These are phyloP conservation scores for Ogataea paraovalis DNA, from an alignment of 805 yeast genomes.

Conservation along the genomic window DNA sequence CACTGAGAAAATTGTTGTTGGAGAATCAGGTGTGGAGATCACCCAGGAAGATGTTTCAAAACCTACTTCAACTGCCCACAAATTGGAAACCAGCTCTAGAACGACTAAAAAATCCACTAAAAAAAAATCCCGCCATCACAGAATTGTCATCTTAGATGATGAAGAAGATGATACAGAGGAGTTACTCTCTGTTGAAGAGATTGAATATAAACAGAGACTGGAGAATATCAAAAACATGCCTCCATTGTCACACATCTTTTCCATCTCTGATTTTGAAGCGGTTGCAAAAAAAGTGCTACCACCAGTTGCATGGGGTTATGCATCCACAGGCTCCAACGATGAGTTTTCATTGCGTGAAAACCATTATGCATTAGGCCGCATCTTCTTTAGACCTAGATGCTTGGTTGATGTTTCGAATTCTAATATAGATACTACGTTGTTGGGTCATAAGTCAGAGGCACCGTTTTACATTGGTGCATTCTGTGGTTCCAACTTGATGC, in stretches of 20 bases:
- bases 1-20: background rate
- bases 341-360: slow-evolving; percentile 83
- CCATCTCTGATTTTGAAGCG: slow-evolving; percentile 78
- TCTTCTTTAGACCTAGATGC: slow-evolving; percentile 79
- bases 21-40: background rate
- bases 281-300: slow-evolving; percentile 75
- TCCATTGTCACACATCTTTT: slow-evolving; percentile 59
- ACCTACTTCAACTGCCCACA: too few relatives aligned
- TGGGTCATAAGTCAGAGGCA: slow-evolving; percentile 57
- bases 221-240: slow-evolving; percentile 51
- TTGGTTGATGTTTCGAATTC: slow-evolving; percentile 70
- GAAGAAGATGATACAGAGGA: background rate
- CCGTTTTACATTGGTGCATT: slow-evolving; percentile 92
- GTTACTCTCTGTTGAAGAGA: slow-evolving; percentile 16
- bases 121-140: slow-evolving; percentile 31
- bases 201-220: slow-evolving; percentile 34
- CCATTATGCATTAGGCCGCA: slow-evolving; percentile 76
- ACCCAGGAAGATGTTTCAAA: background rate
- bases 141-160: slow-evolving; percentile 40
- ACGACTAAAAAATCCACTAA: slow-evolving; percentile 19
- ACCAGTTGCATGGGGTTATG: slow-evolving; percentile 80
- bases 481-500: slow-evolving; percentile 81
- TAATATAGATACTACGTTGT: slow-evolving; percentile 57
- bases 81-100: too few relatives aligned
- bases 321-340: slow-evolving; percentile 84